phyloP scores from a whole-genome alignment of 2,329 filamentous ascomycete genomes.

The Aspergillus sp. region DNA sequence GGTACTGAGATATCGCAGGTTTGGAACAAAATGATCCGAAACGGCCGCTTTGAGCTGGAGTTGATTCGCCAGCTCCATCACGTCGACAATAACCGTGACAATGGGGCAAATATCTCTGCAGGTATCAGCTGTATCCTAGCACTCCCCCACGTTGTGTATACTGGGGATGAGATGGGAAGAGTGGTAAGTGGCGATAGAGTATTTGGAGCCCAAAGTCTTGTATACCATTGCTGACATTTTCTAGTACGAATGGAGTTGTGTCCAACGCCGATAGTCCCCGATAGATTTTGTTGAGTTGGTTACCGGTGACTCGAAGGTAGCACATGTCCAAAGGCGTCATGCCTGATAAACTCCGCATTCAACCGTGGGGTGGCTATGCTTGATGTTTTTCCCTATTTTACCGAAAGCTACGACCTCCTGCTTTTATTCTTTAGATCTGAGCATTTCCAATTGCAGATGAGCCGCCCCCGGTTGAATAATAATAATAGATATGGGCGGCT shows the following conservation, averaged over 20 bases:
- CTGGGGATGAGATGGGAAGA: slow-evolving; percentile 87
- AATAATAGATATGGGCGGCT: slow-evolving; percentile 5
- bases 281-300: background rate
- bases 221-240: slow-evolving; percentile 18
- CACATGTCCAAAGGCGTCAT: background rate
- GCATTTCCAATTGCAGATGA: background rate
- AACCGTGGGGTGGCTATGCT: background rate
- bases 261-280: slow-evolving; percentile 47
- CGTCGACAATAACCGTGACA: slow-evolving; percentile 65
- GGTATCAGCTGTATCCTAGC: slow-evolving; percentile 85
- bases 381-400: background rate
- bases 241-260: slow-evolving; percentile 60
- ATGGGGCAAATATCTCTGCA: slow-evolving; percentile 55
- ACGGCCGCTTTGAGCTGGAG: slow-evolving; percentile 72
- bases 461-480: background rate
- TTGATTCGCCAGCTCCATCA: slow-evolving; percentile 82
- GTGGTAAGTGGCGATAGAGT: slow-evolving; percentile 63
- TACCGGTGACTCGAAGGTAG: too few species aligned
- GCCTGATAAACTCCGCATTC: background rate
- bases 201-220: background rate
- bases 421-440: background rate
- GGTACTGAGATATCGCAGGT: slow-evolving; percentile 40
- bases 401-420: background rate
- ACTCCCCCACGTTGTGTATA: slow-evolving; percentile 81
- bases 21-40: slow-evolving; percentile 57